Percentiles rank a stretch among this genome's conserved stretches.
These are phyloP conservation scores for Ilyonectria sp. DNA, from an alignment of 2,329 filamentous ascomycete species.

Conservation along the genomic window DNA sequence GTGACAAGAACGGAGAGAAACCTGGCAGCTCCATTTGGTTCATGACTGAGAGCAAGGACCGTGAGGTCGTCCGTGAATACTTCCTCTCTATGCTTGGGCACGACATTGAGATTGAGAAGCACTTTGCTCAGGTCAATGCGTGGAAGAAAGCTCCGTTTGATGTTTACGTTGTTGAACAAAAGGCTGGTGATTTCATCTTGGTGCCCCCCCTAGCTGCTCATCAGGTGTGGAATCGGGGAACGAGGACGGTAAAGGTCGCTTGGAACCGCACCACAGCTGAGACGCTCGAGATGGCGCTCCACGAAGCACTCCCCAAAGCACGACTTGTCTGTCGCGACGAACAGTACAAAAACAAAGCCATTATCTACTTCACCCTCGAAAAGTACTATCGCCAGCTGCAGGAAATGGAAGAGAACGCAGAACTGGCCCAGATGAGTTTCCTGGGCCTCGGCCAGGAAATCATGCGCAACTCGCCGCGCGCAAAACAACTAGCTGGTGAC, in stretches of 20 bases:
- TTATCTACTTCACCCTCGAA: slow-evolving; percentile 87
- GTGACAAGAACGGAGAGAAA: slow-evolving; percentile 79
- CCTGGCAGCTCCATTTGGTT: slow-evolving; percentile 97
- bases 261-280: slow-evolving; percentile 98
- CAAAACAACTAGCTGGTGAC: slow-evolving; percentile 83
- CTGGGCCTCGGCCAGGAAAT: slow-evolving; percentile 65
- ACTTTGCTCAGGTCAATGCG: slow-evolving; percentile 95
- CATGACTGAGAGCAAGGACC: slow-evolving; percentile 97
- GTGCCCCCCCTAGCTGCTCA: slow-evolving; percentile 94
- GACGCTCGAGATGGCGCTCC: slow-evolving; percentile 87
- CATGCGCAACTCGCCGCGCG: slow-evolving; percentile 58
- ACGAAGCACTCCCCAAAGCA: slow-evolving; percentile 90
- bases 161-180: slow-evolving; percentile 93
- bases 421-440: slow-evolving; percentile 62
- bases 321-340: slow-evolving; percentile 95
- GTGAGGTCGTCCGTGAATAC: slow-evolving; percentile 91
- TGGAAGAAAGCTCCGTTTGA: slow-evolving; percentile 96
- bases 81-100: slow-evolving; percentile 94
- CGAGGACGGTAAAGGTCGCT: slow-evolving; percentile 95
- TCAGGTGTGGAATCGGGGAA: slow-evolving; percentile 98
- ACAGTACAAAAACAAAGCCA: slow-evolving; percentile 99
- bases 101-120: slow-evolving; percentile 96
- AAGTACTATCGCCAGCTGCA: slow-evolving; percentile 80
- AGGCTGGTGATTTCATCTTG: slow-evolving; percentile 90
- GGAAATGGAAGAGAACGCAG: slow-evolving; percentile 65